Evolutionary conservation across 768 basidiomycete genomes (phyloP).

Genomic region (Cytidiella melzeri): DNA sequence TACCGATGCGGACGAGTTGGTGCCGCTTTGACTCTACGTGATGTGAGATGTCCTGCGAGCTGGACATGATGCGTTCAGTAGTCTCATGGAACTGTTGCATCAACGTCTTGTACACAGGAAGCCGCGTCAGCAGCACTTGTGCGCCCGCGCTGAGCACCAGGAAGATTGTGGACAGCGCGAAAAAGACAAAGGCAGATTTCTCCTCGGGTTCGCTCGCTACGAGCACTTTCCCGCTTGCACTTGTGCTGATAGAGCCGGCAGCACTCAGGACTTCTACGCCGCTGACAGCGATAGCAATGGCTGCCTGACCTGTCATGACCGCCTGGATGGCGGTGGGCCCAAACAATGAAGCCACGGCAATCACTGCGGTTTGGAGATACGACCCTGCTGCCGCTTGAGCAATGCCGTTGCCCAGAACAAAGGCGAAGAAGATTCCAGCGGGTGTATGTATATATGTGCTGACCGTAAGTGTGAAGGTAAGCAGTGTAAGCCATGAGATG

Average conservation of each 20-base stretch:
- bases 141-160: conserved; percentile 47
- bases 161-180: conserved; percentile 63
- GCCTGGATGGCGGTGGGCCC: conserved; percentile 68
- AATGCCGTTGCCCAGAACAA: conserved; percentile 57
- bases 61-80: background rate
- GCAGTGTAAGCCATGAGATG: conserved; percentile 43
- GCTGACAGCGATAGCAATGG: conserved; percentile 77
- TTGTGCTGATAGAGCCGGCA: conserved; percentile 44
- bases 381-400: conserved; percentile 57
- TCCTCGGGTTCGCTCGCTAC: conserved; percentile 43
- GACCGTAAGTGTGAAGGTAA: conserved; percentile 54
- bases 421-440: conserved; percentile 54
- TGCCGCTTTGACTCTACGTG: conserved; percentile 27
- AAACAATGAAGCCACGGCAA: conserved; percentile 78
- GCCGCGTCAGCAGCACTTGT: conserved; percentile 50
- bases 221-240: background rate
- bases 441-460: conserved; percentile 56
- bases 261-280: conserved; percentile 68
- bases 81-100: conserved; percentile 34
- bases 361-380: conserved; percentile 71
- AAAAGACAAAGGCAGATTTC: conserved; percentile 68
- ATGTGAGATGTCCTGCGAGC: background rate
- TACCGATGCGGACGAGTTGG: conserved; percentile 47
- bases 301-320: conserved; percentile 81
- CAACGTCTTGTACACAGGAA: conserved; percentile 53